Evolutionary conservation across 805 yeast genomes (phyloP), one percentile per base, ranked within the genome.

Genomic region (Spathaspora arborariae): DNA sequence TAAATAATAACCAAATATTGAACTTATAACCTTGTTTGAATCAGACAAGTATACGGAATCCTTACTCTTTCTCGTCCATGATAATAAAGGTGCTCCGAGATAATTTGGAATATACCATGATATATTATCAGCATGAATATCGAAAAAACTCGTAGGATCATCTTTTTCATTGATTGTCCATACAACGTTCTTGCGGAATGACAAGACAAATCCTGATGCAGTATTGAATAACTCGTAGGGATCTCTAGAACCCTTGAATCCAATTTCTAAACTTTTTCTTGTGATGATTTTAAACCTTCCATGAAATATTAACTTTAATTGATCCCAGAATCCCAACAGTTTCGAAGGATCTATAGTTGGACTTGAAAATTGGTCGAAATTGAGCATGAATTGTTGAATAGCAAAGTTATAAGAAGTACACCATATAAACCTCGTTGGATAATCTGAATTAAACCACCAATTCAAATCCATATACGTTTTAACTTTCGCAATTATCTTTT

Each of bases 281-380:
- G 78, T 63, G 2, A 65, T 64, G 46, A 89, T 72, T 2, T 62
- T 64, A 45, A 84, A 64, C 16, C 79, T 76, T 0, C 96, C 96
- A 67, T 91, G 97, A 55, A 89, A 68, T 13, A 85, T 72, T 22
- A 82, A 74, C 42, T 96, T 69, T 21, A 89, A 64, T 60, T 90
- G 92, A 64, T 91, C 98, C 98, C 98, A 91, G 54, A 90, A 83
- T 0, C 98, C 98, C 11, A 89, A 67, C 54, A 85, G 85, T 3
- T 80, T 77, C 1, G 96, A 88, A 0, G 91, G 91, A 61, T 91
- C 98, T 13, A 86, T 67, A 0, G 95, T 96, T 0, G 96, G 96
- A 61, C 92, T 91, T 1, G 95, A 82, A 59, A 91, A 88, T 39
- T 84, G 82, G 56, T 90, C 96, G 49, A 91, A 76, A 46, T 80